Conservation (phyloP, 2,329 filamentous ascomycete species). For the Dactylellina drechsleri region DNA sequence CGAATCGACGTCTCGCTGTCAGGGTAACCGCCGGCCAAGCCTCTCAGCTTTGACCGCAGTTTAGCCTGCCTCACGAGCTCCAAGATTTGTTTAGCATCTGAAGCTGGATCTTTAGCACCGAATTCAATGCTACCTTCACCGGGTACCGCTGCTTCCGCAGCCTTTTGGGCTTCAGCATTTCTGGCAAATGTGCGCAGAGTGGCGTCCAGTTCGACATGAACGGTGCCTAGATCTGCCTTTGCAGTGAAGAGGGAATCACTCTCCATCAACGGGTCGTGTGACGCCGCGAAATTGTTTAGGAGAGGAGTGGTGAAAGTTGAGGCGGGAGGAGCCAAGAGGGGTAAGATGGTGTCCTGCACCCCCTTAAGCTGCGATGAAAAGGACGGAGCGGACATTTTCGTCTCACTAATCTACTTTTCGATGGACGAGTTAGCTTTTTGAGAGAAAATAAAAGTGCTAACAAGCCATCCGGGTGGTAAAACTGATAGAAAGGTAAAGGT, state of each 20-base stretch:
- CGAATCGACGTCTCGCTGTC: conserved; percentile 20
- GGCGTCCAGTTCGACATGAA: conserved; percentile 56
- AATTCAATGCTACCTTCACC: conserved; percentile 16
- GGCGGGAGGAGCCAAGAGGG: conserved; percentile 55
- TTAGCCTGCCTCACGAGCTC: conserved; percentile 54
- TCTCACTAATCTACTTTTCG: neutral
- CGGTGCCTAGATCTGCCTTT: conserved; percentile 55
- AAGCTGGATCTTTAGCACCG: conserved; percentile 12
- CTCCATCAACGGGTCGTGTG: conserved; percentile 57
- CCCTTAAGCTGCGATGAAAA: conserved; percentile 45
- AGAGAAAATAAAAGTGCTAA: neutral
- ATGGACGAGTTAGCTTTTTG: conserved; percentile 11
- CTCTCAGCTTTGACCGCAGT: conserved; percentile 55
- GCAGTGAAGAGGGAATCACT: conserved; percentile 56
- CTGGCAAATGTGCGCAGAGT: conserved; percentile 43
- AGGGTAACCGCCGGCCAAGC: conserved; percentile 30
- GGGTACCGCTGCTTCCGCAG: conserved; percentile 38
- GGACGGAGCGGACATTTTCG: conserved; percentile 45
- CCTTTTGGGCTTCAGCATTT: conserved; percentile 28
- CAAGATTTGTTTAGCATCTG: conserved; percentile 36
- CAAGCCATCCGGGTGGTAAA: neutral
- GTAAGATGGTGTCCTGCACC: conserved; percentile 52
- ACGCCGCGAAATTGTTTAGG: conserved; percentile 55
- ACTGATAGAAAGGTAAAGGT: conserved; percentile 4
- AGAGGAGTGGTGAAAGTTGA: conserved; percentile 56